Evolutionary conservation across 2,329 filamentous ascomycete species (phyloP).

Genomic region (Microcyclospora pomicola): DNA sequence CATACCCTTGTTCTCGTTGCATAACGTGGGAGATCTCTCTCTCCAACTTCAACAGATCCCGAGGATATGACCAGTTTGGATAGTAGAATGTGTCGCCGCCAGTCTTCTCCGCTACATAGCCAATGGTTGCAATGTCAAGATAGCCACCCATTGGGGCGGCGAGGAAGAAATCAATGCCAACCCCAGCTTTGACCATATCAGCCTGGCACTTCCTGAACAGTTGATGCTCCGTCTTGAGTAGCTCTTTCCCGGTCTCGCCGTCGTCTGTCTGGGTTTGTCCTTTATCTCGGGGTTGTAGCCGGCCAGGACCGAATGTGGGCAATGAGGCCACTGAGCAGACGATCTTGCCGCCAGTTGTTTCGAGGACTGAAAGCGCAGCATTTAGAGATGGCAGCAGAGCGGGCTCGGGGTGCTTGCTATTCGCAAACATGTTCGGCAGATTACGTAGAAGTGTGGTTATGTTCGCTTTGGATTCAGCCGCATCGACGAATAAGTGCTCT

Average conservation of each 20-base stretch:
- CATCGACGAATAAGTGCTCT: conserved; percentile 87
- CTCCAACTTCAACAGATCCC: conserved; percentile 71
- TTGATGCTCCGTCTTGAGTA: conserved; percentile 80
- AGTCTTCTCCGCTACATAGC: conserved; percentile 74
- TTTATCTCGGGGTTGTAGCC: conserved; percentile 75
- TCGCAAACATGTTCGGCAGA: conserved; percentile 74
- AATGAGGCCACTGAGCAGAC: conserved; percentile 77
- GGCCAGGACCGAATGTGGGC: conserved; percentile 81
- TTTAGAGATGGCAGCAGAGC: conserved; percentile 74
- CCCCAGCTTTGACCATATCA: conserved; percentile 74
- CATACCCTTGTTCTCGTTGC: conserved; percentile 82
- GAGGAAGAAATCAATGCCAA: conserved; percentile 89
- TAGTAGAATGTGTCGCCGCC: conserved; percentile 95
- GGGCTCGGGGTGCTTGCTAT: conserved; percentile 80
- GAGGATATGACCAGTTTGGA: conserved; percentile 81
- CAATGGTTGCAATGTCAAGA: conserved; percentile 83
- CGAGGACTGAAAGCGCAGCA: conserved; percentile 68
- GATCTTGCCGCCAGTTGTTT: conserved; percentile 82
- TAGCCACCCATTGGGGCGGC: conserved; percentile 82
- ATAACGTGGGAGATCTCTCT: conserved; percentile 78
- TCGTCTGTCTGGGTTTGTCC: conserved; percentile 70
- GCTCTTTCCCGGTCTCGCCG: conserved; percentile 80
- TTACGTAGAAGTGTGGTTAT: conserved; percentile 77
- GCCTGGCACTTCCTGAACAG: conserved; percentile 75
- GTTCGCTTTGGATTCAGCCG: conserved; percentile 72